Evolutionary conservation across 129 eudicot genomes (phyloP), one percentile per base, ranked within the genome.

Genomic region (Flaveria robusta): DNA sequence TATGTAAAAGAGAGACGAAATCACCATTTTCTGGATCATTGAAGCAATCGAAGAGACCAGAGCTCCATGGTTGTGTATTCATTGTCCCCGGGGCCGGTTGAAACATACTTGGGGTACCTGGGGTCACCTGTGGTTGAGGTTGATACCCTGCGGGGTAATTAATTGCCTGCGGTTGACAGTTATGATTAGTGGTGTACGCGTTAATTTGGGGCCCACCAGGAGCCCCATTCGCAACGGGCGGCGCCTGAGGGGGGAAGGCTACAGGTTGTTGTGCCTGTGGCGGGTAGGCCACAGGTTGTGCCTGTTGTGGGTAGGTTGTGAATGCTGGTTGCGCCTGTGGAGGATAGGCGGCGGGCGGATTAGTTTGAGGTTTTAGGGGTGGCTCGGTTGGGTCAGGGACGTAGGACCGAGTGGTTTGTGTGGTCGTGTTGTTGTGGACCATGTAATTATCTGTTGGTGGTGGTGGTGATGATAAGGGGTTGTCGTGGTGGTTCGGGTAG

Each of bases 11-110:
- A n/a, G n/a, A n/a, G n/a, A n/a, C n/a, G n/a, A n/a, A n/a, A 29
- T 34, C 22, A 82, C 85, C 82, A 45, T 77, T 82, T 71, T 50
- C 78, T 1, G 78, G 82, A 66, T 82, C 85, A 8, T 82, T 75
- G 31, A 56, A 45, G 62, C 85, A 82, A 27, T 71, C 85, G 20
- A 82, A 82, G 37, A 77, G 66, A 49, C 78, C 82, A 77, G 37
- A 70, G n/a, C 27, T 82, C 85, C 85, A 82, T 19, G 4, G 79
- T 66, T 77, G 77, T 62, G 71, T 76, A 18, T 22, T 67, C 45
- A 22, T 76, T 9, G 68, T 67, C 42, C 26, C n/a, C 43, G 76
- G 76, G 39, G 39, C 5, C 3, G 63, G 46, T 15, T 70, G 82
- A 70, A 58, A 78, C 64, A 51, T 62, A 70, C 29, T 52, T 52